A percentile compares a stretch with the other conserved stretches of the same genome.
phyloP scores from a whole-genome alignment of 768 basidiomycete species.

The Podaxis pistillaris region DNA sequence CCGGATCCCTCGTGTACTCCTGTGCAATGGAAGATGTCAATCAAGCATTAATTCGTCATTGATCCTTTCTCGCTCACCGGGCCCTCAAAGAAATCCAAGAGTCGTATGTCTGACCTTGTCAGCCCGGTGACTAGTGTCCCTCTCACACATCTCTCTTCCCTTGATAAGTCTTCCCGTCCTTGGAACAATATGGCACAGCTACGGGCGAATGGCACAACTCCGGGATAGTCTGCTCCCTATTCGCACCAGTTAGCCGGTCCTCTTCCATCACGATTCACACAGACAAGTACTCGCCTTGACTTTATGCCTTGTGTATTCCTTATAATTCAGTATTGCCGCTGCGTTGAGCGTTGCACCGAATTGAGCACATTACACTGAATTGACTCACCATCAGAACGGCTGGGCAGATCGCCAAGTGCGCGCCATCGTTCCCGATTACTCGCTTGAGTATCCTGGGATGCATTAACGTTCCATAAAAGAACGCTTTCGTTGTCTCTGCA shows the following conservation, averaged over 20 bases:
- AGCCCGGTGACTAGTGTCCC: constrained; percentile 81
- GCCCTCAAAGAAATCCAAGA: constrained; percentile 84
- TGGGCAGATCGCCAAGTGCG: constrained; percentile 63
- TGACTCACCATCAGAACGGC: constrained; percentile 68
- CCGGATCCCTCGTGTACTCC: constrained; percentile 68
- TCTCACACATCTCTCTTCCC: constrained; percentile 68
- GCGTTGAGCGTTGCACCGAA: background rate
- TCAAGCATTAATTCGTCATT: background rate
- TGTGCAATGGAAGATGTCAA: constrained; percentile 26
- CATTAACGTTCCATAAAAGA: constrained; percentile 91
- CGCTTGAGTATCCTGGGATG: constrained; percentile 79
- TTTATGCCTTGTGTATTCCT: constrained; percentile 83
- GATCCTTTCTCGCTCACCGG: constrained; percentile 39
- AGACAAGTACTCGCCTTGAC: constrained; percentile 47
- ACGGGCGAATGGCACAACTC: constrained; percentile 59
- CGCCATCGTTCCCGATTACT: constrained; percentile 71
- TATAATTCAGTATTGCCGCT: constrained; percentile 1
- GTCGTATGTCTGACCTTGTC: constrained; percentile 55
- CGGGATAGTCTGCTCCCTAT: constrained; percentile 80
- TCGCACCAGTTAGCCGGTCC: background rate
- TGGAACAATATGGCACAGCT: constrained; percentile 42
- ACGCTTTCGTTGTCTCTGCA: constrained; percentile 38
- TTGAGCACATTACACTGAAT: background rate
- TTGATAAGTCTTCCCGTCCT: constrained; percentile 39
- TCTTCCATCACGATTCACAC: background rate